A percentile compares a stretch with the other conserved stretches of the same genome.
Conservation (phyloP, 345 rosid genomes). For the Sapria himalayana region DNA sequence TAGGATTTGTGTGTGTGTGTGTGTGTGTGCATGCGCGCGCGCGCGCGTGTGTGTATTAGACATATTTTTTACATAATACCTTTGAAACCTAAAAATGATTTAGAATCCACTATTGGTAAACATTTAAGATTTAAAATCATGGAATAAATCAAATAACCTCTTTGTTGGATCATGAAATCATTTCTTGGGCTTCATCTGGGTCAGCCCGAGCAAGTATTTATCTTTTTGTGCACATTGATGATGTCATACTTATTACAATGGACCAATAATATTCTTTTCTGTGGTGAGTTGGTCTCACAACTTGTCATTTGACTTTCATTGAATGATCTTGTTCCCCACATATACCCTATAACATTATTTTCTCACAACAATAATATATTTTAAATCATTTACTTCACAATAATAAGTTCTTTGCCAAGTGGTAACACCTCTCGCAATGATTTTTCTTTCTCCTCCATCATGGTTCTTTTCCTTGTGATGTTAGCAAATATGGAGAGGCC, state of each 20-base stretch:
- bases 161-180: background rate
- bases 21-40: too few relatives aligned
- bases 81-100: too few relatives aligned
- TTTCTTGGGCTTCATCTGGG: background rate
- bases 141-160: too few relatives aligned
- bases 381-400: background rate
- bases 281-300: background rate
- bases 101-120: too few relatives aligned
- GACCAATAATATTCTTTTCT: background rate
- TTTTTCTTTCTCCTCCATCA: background rate
- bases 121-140: too few relatives aligned
- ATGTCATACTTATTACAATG: background rate
- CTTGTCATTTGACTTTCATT: background rate
- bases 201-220: background rate
- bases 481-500: background rate
- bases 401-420: background rate
- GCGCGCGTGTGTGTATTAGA: too few relatives aligned
- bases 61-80: too few relatives aligned
- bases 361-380: background rate
- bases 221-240: background rate
- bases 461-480: background rate
- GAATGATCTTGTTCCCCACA: background rate
- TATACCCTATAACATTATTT: background rate
- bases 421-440: background rate
- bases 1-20: too few relatives aligned